These are phyloP conservation scores for Ustilago sp. DNA, from an alignment of 1,284 basidiomycete species.

Conservation along the genomic window DNA sequence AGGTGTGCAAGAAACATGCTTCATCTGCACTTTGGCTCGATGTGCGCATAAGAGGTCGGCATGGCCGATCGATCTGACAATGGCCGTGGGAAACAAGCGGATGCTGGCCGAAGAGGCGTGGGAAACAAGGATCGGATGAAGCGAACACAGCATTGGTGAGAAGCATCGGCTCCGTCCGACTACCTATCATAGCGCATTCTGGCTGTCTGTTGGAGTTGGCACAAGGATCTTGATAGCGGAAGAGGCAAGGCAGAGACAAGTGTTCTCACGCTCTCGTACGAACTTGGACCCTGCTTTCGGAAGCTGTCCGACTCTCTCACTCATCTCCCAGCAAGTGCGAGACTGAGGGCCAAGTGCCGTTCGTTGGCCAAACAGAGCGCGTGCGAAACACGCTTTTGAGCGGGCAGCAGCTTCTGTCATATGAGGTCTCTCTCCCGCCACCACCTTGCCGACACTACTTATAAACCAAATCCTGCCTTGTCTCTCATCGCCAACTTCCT, in stretches of 20 bases:
- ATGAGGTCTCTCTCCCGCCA: background rate
- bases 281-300: conserved; percentile 1
- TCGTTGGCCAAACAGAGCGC: background rate
- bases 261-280: conserved; percentile 2
- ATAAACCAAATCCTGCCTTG: background rate
- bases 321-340: background rate
- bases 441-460: background rate
- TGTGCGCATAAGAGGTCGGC: background rate
- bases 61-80: background rate
- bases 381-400: background rate
- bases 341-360: too few species aligned
- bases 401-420: background rate
- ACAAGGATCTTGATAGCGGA: background rate
- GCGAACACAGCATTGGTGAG: background rate
- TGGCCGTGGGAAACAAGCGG: background rate
- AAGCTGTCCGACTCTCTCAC: background rate
- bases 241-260: background rate
- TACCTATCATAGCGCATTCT: background rate
- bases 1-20: too few species aligned
- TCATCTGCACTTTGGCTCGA: too few species aligned
- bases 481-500: background rate
- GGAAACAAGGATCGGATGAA: background rate
- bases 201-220: background rate
- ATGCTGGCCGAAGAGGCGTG: background rate
- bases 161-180: background rate